Conservation (phyloP, 2,329 filamentous ascomycete species). For the Ophiostoma tasmaniense region DNA sequence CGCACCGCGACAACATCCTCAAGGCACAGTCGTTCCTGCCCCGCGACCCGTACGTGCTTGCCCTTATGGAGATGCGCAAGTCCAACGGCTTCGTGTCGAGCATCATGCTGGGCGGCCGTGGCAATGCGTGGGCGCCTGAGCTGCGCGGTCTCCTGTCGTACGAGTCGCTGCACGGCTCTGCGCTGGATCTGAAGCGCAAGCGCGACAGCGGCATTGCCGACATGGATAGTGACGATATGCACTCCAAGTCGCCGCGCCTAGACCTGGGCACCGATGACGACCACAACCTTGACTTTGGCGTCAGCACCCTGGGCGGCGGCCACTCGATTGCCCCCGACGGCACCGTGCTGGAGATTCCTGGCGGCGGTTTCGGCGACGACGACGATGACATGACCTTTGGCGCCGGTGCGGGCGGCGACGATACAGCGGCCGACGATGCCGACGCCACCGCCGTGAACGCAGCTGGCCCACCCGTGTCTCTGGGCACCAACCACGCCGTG, state of each 20-base stretch:
- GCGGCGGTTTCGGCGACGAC: constrained; percentile 39
- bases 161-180: constrained; percentile 60
- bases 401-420: constrained; percentile 30
- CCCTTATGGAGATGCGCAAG: constrained; percentile 85
- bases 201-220: constrained; percentile 80
- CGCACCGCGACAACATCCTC: constrained; percentile 77
- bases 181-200: constrained; percentile 80
- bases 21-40: constrained; percentile 76
- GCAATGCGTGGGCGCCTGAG: constrained; percentile 81
- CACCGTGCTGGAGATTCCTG: constrained; percentile 55
- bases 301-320: constrained; percentile 41
- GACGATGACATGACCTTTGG: constrained; percentile 30
- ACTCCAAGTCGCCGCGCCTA: constrained; percentile 60
- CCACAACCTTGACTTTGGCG: constrained; percentile 30
- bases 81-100: constrained; percentile 82
- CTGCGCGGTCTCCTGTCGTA: constrained; percentile 86
- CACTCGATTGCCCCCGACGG: constrained; percentile 49
- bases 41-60: constrained; percentile 75
- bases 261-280: constrained; percentile 56
- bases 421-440: constrained; percentile 43
- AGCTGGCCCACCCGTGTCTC: constrained; percentile 76
- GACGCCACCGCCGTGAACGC: constrained; percentile 68
- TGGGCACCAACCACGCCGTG: constrained; percentile 91
- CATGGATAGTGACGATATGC: constrained; percentile 53
- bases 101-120: constrained; percentile 73